Conservation (phyloP, 768 basidiomycete genomes). For the Tulasnella sp. region DNA sequence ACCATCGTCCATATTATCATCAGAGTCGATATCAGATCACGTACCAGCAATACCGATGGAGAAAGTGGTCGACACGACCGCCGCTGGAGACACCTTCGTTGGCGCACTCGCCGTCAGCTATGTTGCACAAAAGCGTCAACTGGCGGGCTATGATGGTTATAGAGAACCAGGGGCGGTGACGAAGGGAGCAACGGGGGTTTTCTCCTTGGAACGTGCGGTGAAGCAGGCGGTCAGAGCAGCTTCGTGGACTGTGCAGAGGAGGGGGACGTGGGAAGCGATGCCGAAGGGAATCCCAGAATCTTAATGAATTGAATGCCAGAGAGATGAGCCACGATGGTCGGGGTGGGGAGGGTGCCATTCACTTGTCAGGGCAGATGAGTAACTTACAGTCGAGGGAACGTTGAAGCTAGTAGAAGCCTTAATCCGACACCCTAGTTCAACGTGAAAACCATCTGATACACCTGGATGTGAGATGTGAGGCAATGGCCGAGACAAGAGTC, state of each 20-base stretch:
- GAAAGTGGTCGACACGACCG: constrained; percentile 17
- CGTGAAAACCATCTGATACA: no score
- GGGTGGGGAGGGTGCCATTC: not conserved
- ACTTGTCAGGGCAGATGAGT: no score
- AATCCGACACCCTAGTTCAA: no score
- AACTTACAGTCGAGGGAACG: no score
- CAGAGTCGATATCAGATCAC: not conserved
- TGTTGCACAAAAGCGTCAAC: not conserved
- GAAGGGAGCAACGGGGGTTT: not conserved
- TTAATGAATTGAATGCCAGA: no score
- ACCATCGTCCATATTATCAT: not conserved
- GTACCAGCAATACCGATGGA: not conserved
- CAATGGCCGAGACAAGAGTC: no score
- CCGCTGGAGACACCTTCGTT: constrained; percentile 17
- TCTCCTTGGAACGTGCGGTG: not conserved
- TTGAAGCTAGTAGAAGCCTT: no score
- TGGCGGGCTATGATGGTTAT: no score
- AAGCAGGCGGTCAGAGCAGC: constrained; percentile 1
- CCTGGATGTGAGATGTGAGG: no score
- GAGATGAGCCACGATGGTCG: not conserved
- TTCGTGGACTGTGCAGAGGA: constrained; percentile 7
- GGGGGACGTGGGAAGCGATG: constrained; percentile 13
- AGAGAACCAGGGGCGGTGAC: no score
- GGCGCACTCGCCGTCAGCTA: constrained; percentile 11
- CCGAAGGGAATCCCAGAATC: not conserved